Conservation (phyloP, 2,329 filamentous ascomycete genomes). For the Cercospora sojina region DNA sequence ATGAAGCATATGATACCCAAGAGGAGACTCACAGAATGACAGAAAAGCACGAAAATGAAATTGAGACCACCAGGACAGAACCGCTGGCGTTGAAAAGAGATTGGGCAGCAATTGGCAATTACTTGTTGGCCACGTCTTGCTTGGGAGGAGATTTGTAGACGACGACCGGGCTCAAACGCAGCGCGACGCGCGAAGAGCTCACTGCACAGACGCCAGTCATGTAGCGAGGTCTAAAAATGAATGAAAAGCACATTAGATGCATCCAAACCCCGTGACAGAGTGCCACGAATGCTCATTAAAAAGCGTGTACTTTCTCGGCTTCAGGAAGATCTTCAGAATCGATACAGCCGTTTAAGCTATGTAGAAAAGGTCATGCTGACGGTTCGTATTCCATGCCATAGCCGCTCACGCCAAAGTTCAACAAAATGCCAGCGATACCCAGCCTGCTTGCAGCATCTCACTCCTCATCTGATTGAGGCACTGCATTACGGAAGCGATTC, state of each 20-base stretch:
- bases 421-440: not conserved
- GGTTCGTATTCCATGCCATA: not conserved
- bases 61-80: not conserved
- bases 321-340: not conserved
- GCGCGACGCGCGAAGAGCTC: not conserved
- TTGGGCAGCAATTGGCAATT: not conserved
- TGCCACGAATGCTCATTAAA: not conserved
- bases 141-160: not conserved
- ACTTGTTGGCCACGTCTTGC: not conserved
- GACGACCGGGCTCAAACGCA: not conserved
- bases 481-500: not conserved
- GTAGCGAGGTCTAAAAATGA: not conserved
- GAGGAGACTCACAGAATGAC: not conserved
- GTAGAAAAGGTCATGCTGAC: not conserved
- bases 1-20: not conserved
- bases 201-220: not conserved
- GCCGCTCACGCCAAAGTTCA: not conserved
- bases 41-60: not conserved
- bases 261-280: not conserved
- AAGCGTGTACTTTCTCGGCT: not conserved
- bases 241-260: not conserved
- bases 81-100: not conserved
- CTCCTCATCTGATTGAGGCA: not conserved
- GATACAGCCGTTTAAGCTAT: not conserved
- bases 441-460: not conserved